Evolutionary conservation across 1,139 yeast species (phyloP), one percentile per base, ranked within the genome.

Genomic region (Candida buenavistaensis): DNA sequence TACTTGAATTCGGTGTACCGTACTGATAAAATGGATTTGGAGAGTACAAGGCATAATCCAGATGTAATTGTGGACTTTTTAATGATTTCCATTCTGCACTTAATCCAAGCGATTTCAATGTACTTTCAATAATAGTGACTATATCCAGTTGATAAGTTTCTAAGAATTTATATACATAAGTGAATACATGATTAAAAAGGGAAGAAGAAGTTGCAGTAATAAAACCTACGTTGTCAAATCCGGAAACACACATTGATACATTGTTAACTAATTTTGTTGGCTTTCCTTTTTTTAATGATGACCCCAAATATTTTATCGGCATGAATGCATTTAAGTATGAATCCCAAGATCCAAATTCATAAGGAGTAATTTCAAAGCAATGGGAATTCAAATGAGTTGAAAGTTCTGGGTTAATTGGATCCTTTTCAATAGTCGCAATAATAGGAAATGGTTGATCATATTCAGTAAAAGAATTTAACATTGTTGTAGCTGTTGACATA

Each of bases 151-250:
- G 62, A 2, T 71, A 52, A 23, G 60, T 52, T 2, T 71, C 52
- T 9, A 74, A 57, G 24, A 64, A 37, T 37, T 69, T 57, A 66
- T 78, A 76, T 2, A 78, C 51, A 35, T 67, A 65, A 6, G 70
- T 49, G 35, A 79, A 62, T 0, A 76, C 70, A 38, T 71, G 75
- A 50, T 81, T 81, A 61, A 82, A 85, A 15, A 84, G 55, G 1
- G 87, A 76, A 0, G 94, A 81, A 0, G 94, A 82, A 0, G 90
- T 76, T 0, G 84, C 95, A 14, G 82, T 68, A 7, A 86, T 56
- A 47, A 81, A 85, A 0, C 88, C 90, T n/a, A 78, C 74, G 47
- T 82, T 82, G 52, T 86, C 95, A 47, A 72, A 81, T 1, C 80
- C 82, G 3, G 59, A 56, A 17, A 70, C 60, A 54, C 95, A 85